A percentile compares a stretch with the other conserved stretches of the same genome.
phyloP scores from a whole-genome alignment of 2,329 filamentous ascomycete genomes.

The Diaporthe aspalathi region DNA sequence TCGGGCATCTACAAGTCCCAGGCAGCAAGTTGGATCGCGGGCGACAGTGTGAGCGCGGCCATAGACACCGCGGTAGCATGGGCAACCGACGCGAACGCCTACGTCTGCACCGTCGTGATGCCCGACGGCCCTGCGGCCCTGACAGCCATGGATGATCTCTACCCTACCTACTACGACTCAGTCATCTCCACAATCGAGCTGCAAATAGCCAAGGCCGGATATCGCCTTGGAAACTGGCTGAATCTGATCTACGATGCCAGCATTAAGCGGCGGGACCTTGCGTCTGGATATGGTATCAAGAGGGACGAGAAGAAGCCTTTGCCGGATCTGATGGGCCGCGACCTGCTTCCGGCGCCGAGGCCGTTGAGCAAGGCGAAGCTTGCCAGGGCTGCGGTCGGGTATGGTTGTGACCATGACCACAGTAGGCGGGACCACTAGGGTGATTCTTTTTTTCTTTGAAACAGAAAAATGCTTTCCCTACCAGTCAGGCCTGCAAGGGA shows the following conservation, averaged over 20 bases:
- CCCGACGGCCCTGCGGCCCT: slow-evolving; percentile 53
- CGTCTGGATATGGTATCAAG: not conserved
- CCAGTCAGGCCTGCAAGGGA: too few relatives aligned
- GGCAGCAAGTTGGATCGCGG: slow-evolving; percentile 51
- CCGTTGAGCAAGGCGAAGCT: slow-evolving; percentile 46
- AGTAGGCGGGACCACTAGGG: too few relatives aligned
- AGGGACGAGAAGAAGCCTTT: slow-evolving; percentile 22
- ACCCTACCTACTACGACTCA: slow-evolving; percentile 55
- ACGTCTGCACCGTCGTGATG: slow-evolving; percentile 55
- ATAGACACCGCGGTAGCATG: slow-evolving; percentile 54
- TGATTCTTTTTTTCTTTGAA: too few relatives aligned
- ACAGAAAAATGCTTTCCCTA: too few relatives aligned
- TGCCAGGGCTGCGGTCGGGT: slow-evolving; percentile 43
- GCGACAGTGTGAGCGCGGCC: slow-evolving; percentile 51
- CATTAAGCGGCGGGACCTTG: slow-evolving; percentile 41
- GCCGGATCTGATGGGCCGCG: slow-evolving; percentile 43
- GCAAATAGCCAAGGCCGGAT: slow-evolving; percentile 58
- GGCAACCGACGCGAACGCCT: slow-evolving; percentile 56
- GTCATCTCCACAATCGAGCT: slow-evolving; percentile 55
- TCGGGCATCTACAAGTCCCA: slow-evolving; percentile 49
- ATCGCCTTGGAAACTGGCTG: slow-evolving; percentile 47
- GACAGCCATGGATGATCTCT: slow-evolving; percentile 51
- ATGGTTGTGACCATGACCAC: slow-evolving; percentile 30
- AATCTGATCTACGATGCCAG: slow-evolving; percentile 43
- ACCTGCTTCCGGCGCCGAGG: slow-evolving; percentile 43